These are phyloP conservation scores for Rhododendron vialii DNA, from an alignment of 148 eudicot species.

Conservation along the genomic window DNA sequence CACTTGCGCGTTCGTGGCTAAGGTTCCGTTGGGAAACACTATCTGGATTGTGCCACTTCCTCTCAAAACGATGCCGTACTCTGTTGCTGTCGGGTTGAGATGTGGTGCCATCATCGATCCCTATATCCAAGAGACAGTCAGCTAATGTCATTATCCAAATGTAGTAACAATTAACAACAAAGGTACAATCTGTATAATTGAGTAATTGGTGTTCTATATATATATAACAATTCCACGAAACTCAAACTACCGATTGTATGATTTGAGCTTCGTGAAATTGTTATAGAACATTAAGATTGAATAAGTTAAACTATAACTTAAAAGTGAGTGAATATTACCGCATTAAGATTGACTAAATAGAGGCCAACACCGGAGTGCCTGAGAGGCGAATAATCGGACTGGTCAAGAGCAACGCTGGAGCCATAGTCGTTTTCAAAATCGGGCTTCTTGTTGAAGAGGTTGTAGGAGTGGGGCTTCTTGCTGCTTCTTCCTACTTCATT, in stretches of 20 bases:
- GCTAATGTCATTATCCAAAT: not conserved
- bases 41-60: slow-evolving; percentile 75
- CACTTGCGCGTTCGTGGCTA: slow-evolving; percentile 62
- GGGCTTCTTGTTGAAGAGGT: not conserved
- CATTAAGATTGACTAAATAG: slow-evolving; percentile 71
- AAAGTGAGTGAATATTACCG: slow-evolving; percentile 37
- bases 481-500: slow-evolving; percentile 10
- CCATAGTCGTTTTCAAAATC: not conserved
- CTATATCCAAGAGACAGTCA: slow-evolving; percentile 18
- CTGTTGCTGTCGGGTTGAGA: slow-evolving; percentile 68
- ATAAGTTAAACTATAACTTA: too few species aligned
- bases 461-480: not conserved
- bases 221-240: too few species aligned
- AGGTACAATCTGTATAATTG: too few species aligned
- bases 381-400: slow-evolving; percentile 53
- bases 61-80: slow-evolving; percentile 60
- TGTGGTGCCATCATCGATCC: slow-evolving; percentile 99
- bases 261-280: too few species aligned
- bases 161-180: too few species aligned
- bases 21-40: slow-evolving; percentile 75
- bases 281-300: too few species aligned
- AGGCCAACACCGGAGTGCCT: slow-evolving; percentile 46
- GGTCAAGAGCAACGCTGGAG: slow-evolving; percentile 39
- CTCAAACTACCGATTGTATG: too few species aligned
- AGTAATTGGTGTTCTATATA: too few species aligned